phyloP scores from a whole-genome alignment of 2,329 filamentous ascomycete genomes.

The Cadophora gregata region DNA sequence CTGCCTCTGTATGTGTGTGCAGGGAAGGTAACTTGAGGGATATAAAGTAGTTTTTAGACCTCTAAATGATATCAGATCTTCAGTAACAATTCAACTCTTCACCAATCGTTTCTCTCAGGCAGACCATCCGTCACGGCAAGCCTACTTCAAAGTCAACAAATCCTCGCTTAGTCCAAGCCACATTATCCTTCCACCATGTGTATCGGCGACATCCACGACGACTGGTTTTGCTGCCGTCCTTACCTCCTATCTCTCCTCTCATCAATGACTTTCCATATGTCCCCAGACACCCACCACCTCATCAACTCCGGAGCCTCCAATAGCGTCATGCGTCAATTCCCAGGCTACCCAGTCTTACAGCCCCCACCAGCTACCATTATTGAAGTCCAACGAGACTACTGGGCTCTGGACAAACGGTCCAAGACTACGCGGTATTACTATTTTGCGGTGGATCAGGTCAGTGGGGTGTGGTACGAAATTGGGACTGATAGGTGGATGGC shows the following conservation, averaged over 20 bases:
- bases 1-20: too few species aligned
- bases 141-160: too few species aligned
- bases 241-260: neutral
- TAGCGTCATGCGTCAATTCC: neutral
- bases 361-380: neutral
- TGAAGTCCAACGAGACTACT: neutral
- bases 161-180: conserved; percentile 1
- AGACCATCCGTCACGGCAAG: too few species aligned
- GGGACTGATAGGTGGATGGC: neutral
- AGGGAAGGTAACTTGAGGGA: too few species aligned
- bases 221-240: conserved; percentile 3
- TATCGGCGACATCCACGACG: neutral
- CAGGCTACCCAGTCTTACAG: neutral
- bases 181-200: neutral
- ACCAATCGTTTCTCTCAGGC: too few species aligned
- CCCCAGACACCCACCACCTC: neutral
- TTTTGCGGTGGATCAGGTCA: neutral
- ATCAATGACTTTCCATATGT: neutral
- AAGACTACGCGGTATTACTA: neutral
- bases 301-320: neutral
- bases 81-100: neutral
- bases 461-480: neutral
- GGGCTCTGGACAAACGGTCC: too few species aligned
- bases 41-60: too few species aligned
- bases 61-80: neutral